These are phyloP conservation scores for Fraxinus sp. DNA, from an alignment of 305 asterid species.

Conservation along the genomic window DNA sequence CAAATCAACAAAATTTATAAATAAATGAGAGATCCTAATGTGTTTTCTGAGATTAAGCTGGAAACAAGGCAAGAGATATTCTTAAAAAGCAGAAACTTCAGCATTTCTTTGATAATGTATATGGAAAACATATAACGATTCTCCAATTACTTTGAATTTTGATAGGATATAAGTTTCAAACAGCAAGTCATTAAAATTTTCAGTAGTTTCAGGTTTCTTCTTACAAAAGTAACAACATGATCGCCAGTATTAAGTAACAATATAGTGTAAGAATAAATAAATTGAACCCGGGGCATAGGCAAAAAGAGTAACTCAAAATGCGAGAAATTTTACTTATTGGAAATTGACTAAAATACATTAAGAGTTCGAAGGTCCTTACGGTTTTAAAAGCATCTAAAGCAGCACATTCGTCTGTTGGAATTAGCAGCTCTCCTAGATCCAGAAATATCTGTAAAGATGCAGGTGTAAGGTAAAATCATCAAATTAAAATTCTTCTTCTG, in stretches of 20 bases:
- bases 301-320: neutral
- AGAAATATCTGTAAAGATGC: constrained; percentile 67
- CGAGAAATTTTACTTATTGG: constrained; percentile 6
- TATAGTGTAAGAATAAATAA: neutral
- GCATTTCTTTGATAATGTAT: neutral
- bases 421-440: constrained; percentile 90
- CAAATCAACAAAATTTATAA: constrained; percentile 18
- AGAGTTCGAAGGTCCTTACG: constrained; percentile 44
- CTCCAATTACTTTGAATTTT: neutral
- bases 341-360: constrained; percentile 17
- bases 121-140: neutral
- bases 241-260: neutral
- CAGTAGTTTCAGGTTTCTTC: neutral
- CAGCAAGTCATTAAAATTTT: constrained; percentile 2
- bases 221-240: neutral
- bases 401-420: constrained; percentile 71
- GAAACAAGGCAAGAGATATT: neutral
- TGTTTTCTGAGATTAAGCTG: neutral
- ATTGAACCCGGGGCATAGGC: neutral
- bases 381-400: constrained; percentile 90
- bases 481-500: neutral
- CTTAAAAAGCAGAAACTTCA: neutral
- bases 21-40: neutral
- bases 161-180: constrained; percentile 11
- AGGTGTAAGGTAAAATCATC: constrained; percentile 17